Evolutionary conservation across 1,139 yeast genomes (phyloP).

Genomic region (Diutina ranongensis): DNA sequence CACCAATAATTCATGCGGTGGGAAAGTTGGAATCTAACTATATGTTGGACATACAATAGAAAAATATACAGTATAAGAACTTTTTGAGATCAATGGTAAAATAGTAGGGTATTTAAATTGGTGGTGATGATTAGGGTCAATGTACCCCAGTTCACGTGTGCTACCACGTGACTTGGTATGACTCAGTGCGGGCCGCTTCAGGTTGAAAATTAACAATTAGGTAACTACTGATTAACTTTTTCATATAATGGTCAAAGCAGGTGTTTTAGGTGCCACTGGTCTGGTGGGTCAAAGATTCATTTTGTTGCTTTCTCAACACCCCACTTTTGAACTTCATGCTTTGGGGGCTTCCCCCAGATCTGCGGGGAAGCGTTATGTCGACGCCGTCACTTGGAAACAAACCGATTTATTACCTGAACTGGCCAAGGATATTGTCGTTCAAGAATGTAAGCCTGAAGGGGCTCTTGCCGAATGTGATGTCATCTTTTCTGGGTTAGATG

Average conservation of each 20-base stretch:
- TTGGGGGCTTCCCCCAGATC: conserved; percentile 92
- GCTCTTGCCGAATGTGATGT: conserved; percentile 82
- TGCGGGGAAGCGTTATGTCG: conserved; percentile 77
- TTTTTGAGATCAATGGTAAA: not conserved
- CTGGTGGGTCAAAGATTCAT: conserved; percentile 97
- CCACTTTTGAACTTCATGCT: conserved; percentile 74
- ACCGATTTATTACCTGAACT: conserved; percentile 65
- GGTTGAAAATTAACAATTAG: not conserved
- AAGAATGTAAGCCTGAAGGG: conserved; percentile 63
- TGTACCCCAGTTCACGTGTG: too few species aligned
- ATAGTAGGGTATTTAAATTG: too few species aligned
- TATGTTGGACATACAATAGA: not conserved
- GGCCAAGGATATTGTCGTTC: conserved; percentile 53
- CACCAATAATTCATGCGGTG: not conserved
- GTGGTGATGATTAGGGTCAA: too few species aligned
- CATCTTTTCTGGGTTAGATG: conserved; percentile 89
- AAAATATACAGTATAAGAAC: not conserved
- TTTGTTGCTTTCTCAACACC: conserved; percentile 72
- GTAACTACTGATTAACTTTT: too few species aligned
- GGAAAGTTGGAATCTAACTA: not conserved
- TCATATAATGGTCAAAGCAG: conserved; percentile 32
- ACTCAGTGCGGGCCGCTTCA: not conserved
- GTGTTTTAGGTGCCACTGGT: conserved; percentile 97
- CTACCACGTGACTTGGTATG: not conserved
- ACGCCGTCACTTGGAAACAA: conserved; percentile 94